Base-by-base conservation (phyloP, 176 grass and related monocot species). In the Musa troglodytarum region DNA sequence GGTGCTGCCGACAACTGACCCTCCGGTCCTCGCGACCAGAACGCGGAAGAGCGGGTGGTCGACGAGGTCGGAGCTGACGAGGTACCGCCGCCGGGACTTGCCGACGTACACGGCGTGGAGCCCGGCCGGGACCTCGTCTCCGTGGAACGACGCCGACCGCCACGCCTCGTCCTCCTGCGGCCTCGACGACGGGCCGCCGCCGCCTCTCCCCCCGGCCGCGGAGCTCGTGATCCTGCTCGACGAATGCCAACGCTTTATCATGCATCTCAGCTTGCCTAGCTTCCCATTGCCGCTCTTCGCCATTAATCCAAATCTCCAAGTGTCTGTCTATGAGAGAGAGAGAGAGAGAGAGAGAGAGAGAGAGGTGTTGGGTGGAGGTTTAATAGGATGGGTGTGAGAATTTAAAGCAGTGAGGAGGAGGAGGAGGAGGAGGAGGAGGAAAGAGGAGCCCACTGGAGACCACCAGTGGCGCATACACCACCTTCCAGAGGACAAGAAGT, bases 231-330 rank as follows among this genome's bases (percentile, higher is more conserved):
- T 86, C 63, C 68, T 69, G 81, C 83, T 86, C 43, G 87, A 89
- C 8, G 92, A 96, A 81, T 96, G 76, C 92, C 92, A 96, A 76
- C 92, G 59, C 89, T 82, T 96, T 56, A 96, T 87, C 87, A 92
- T 92, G 85, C 89, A 89, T 75, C 87, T 88, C 69, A 96, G 83
- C 89, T 92, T 96, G 76, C 89, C 87, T 28, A 96, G 89, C n/a
- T 79, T 79, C 24, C 65, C 63, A 53, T 26, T 74, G 24, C 83
- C 89, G 3, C 82, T 84, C 82, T 83, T 92, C 25, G 85, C 85
- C 87, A 90, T 92, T 43, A 54, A 72, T 1, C 8, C 10, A 21
- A 12, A 29, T 26, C n/a, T 3, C 34, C 20, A 61, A 17, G 34
- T 6, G 3, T 13, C 16, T 57, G 54, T 13, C 16, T 16, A 6